phyloP scores from a whole-genome alignment of 208 protist genomes.

The Zelonia costaricensis region DNA sequence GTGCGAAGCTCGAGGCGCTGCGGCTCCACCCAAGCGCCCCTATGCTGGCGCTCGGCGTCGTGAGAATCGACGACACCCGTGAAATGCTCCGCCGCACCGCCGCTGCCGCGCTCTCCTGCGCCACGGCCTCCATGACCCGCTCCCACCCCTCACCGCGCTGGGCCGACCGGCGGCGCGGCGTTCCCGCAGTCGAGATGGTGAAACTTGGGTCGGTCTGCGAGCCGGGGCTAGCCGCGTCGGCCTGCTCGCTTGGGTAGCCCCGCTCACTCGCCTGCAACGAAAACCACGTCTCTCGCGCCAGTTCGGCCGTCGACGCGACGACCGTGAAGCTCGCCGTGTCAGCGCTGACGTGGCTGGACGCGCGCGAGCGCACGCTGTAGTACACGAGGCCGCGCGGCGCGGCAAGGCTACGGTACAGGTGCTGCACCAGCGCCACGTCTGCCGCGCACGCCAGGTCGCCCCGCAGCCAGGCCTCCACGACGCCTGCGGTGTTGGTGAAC shows the following conservation, averaged over 20 bases:
- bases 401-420: not conserved
- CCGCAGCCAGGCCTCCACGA: constrained; percentile 6
- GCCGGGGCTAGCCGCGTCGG: not conserved
- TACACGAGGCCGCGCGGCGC: constrained; percentile 5
- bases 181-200: not conserved
- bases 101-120: not conserved
- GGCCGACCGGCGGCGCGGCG: not conserved
- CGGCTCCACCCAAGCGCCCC: not conserved
- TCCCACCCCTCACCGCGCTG: not conserved
- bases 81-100: not conserved
- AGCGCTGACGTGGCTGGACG: not conserved
- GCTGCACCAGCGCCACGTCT: constrained; percentile 6
- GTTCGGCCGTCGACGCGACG: not conserved
- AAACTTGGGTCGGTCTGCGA: not conserved
- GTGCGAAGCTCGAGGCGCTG: not conserved
- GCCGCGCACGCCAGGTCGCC: constrained; percentile 10
- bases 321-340: not conserved
- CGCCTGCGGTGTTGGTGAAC: not conserved
- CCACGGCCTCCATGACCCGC: constrained; percentile 16
- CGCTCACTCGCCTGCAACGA: too few species aligned
- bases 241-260: not conserved
- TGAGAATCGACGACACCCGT: not conserved
- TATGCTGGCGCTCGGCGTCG: not conserved
- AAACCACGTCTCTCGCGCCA: constrained; percentile 4
- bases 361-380: not conserved